Evolutionary conservation across 2,329 filamentous ascomycete species (phyloP).

Genomic region (Apiospora hydei): DNA sequence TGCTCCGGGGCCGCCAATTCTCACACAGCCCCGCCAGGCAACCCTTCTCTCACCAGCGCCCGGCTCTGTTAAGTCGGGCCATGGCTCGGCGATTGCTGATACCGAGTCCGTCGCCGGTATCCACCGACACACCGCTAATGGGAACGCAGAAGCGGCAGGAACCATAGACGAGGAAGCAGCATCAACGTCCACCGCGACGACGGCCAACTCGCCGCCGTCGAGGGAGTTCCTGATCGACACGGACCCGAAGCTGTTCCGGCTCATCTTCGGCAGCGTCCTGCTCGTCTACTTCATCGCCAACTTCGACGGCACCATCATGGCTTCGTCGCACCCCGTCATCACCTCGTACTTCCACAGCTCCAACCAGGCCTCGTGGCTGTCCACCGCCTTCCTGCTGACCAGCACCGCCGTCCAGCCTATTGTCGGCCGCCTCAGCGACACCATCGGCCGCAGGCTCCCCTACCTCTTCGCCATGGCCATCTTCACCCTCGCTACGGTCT

Average conservation of each 20-base stretch:
- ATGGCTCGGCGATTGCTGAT: slow-evolving; percentile 26
- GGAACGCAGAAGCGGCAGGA: not conserved
- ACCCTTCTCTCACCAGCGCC: not conserved
- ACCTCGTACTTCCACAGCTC: slow-evolving; percentile 81
- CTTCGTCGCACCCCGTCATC: slow-evolving; percentile 80
- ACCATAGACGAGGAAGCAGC: not conserved
- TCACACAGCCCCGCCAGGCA: slow-evolving; percentile 33
- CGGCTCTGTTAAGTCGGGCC: not conserved
- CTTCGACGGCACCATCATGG: slow-evolving; percentile 85
- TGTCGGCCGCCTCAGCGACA: slow-evolving; percentile 77
- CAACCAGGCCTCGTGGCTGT: slow-evolving; percentile 83
- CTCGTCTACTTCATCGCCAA: slow-evolving; percentile 64
- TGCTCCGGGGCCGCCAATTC: slow-evolving; percentile 46
- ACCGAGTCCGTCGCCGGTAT: slow-evolving; percentile 5
- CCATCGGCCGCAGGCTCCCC: slow-evolving; percentile 71
- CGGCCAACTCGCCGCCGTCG: slow-evolving; percentile 11
- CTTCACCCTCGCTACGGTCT: slow-evolving; percentile 70
- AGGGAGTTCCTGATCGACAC: slow-evolving; percentile 53
- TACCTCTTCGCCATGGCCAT: slow-evolving; percentile 70
- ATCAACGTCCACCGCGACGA: not conserved
- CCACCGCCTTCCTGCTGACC: slow-evolving; percentile 79
- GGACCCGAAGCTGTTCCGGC: slow-evolving; percentile 62
- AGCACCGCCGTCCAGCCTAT: slow-evolving; percentile 80
- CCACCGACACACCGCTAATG: not conserved
- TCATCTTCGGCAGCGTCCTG: slow-evolving; percentile 67